Evolutionary conservation across 192 early-diverging fungal genomes (phyloP).

Genomic region (Backusella australiensis): DNA sequence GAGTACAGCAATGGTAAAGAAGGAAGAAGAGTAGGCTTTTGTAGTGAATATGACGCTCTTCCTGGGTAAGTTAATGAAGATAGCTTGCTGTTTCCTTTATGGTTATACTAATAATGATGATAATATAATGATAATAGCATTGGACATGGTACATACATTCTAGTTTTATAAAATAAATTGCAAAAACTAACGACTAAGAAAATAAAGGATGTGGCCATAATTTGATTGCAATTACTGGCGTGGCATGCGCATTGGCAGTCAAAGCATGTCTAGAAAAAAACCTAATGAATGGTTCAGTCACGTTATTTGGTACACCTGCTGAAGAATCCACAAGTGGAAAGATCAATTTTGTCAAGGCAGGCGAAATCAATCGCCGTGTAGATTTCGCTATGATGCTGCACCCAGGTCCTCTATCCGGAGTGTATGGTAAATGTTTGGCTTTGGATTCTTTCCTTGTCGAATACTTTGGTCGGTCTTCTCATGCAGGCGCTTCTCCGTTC

Average conservation of each 20-base stretch:
- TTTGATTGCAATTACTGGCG: slow-evolving; percentile 63
- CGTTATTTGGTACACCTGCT: slow-evolving; percentile 67
- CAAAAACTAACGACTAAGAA: background rate
- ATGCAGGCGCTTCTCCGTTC: slow-evolving; percentile 60
- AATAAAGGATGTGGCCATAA: slow-evolving; percentile 58
- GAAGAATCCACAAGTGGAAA: slow-evolving; percentile 73
- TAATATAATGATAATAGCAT: slow-evolving; percentile 32
- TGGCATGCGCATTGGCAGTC: slow-evolving; percentile 56
- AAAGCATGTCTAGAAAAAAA: slow-evolving; percentile 39
- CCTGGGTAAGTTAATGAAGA: slow-evolving; percentile 42
- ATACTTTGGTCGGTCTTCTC: slow-evolving; percentile 56
- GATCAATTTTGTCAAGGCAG: slow-evolving; percentile 58
- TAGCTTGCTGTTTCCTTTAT: background rate
- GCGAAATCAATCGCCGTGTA: slow-evolving; percentile 58
- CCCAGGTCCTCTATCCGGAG: slow-evolving; percentile 26
- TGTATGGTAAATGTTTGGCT: slow-evolving; percentile 26
- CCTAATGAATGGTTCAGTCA: slow-evolving; percentile 46
- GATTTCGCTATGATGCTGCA: slow-evolving; percentile 76
- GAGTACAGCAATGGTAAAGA: slow-evolving; percentile 49
- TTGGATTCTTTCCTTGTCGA: slow-evolving; percentile 43
- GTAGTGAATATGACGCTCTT: slow-evolving; percentile 67
- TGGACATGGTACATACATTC: slow-evolving; percentile 37
- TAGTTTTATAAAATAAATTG: background rate
- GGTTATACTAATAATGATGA: background rate
- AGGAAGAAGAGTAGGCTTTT: slow-evolving; percentile 50